Evolutionary conservation across 495 filamentous ascomycete species (phyloP).

Genomic region (Aspergillus ostianus): DNA sequence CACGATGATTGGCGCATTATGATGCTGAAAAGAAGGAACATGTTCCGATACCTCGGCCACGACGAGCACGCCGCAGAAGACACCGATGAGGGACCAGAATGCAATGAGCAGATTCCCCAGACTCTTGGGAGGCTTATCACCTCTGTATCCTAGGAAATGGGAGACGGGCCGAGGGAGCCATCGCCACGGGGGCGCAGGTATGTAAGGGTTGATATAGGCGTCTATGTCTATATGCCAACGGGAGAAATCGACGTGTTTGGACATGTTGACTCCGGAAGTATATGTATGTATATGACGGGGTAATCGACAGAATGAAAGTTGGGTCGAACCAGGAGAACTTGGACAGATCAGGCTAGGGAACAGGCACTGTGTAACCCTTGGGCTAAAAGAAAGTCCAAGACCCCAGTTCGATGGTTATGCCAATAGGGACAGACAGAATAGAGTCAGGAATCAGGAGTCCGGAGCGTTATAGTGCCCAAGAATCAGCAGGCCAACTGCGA

Average conservation of each 20-base stretch:
- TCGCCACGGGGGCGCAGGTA: slow-evolving; percentile 50
- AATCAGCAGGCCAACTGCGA: not conserved
- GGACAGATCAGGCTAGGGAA: too few species aligned
- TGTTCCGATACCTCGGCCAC: slow-evolving; percentile 40
- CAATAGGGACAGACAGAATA: too few species aligned
- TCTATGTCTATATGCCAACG: slow-evolving; percentile 65
- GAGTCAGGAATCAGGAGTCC: too few species aligned
- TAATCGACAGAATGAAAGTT: not conserved
- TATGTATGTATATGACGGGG: not conserved
- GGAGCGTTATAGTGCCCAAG: not conserved
- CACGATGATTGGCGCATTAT: slow-evolving; percentile 37
- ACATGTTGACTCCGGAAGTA: not conserved
- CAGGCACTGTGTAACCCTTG: too few species aligned
- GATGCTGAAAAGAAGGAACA: slow-evolving; percentile 36
- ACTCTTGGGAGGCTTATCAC: slow-evolving; percentile 22
- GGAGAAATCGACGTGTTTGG: slow-evolving; percentile 16
- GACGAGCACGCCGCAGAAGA: slow-evolving; percentile 44
- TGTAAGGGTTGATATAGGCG: slow-evolving; percentile 56
- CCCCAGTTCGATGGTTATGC: too few species aligned
- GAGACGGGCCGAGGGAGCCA: slow-evolving; percentile 37
- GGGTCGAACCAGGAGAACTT: not conserved
- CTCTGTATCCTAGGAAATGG: slow-evolving; percentile 42
- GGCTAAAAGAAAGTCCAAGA: too few species aligned
- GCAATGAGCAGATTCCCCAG: slow-evolving; percentile 39
- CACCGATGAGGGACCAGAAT: slow-evolving; percentile 45